Conservation (phyloP, 805 yeast species). For the Starmerella geochares region DNA sequence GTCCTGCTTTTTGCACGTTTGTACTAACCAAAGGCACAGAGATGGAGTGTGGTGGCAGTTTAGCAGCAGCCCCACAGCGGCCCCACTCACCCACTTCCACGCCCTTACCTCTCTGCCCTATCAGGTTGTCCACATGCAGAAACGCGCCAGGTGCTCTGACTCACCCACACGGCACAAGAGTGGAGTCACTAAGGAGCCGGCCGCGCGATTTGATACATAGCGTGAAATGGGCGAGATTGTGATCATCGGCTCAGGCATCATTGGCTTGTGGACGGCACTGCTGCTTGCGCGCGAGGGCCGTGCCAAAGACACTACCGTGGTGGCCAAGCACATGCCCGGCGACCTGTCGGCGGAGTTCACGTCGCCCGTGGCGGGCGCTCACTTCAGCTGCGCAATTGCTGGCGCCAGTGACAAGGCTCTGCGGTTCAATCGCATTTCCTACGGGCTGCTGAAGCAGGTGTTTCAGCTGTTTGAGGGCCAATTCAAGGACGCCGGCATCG, state of each 20-base stretch:
- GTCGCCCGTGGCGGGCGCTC: slow-evolving; percentile 73
- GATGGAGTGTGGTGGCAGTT: too few relatives aligned
- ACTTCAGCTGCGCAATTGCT: slow-evolving; percentile 46
- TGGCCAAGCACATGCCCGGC: slow-evolving; percentile 66
- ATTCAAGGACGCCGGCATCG: slow-evolving; percentile 44
- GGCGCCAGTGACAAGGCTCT: slow-evolving; percentile 46
- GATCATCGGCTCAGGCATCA: slow-evolving; percentile 49
- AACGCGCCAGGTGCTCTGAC: not conserved
- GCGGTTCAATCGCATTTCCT: slow-evolving; percentile 48
- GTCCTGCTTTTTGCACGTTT: too few relatives aligned
- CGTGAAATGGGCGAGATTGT: slow-evolving; percentile 18
- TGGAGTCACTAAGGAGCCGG: not conserved
- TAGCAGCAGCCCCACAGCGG: not conserved
- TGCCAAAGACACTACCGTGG: slow-evolving; percentile 39
- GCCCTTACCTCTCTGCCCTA: not conserved
- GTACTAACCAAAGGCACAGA: too few relatives aligned
- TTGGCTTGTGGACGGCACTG: slow-evolving; percentile 55
- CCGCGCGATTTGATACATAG: not conserved
- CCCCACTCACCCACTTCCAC: not conserved
- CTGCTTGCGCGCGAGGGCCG: slow-evolving; percentile 39
- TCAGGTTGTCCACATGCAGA: not conserved
- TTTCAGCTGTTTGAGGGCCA: slow-evolving; percentile 38
- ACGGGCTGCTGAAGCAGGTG: slow-evolving; percentile 38
- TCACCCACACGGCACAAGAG: not conserved
- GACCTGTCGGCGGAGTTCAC: slow-evolving; percentile 65